Evolutionary conservation across 208 protist species (phyloP).

Genomic region (Leishmania amazonensis): DNA sequence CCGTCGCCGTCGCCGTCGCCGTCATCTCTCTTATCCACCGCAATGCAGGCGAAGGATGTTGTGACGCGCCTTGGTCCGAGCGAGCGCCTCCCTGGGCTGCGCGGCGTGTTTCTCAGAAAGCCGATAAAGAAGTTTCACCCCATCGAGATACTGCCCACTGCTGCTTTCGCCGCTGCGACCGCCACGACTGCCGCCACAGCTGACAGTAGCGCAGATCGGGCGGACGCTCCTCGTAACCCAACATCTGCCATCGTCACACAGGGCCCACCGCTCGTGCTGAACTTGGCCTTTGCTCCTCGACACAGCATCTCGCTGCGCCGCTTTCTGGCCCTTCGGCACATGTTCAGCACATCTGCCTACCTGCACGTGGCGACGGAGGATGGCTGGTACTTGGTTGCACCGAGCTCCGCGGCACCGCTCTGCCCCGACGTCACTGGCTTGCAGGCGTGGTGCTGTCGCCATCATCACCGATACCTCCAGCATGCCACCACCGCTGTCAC

Average conservation of each 20-base stretch:
- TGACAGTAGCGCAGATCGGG: neutral
- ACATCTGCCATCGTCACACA: neutral
- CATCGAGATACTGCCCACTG: slow-evolving; percentile 52
- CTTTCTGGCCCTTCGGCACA: slow-evolving; percentile 75
- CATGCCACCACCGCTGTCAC: no score
- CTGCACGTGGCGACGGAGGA: slow-evolving; percentile 57
- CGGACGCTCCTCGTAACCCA: neutral
- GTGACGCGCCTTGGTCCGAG: slow-evolving; percentile 64
- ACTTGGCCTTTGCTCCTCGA: slow-evolving; percentile 46
- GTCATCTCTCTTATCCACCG: neutral
- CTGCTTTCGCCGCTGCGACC: slow-evolving; percentile 3
- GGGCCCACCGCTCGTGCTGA: slow-evolving; percentile 59
- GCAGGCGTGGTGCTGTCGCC: slow-evolving; percentile 43
- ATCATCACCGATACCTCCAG: slow-evolving; percentile 51
- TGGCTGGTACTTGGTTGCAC: slow-evolving; percentile 75
- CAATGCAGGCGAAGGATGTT: slow-evolving; percentile 12
- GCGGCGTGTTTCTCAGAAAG: slow-evolving; percentile 62
- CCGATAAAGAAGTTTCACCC: slow-evolving; percentile 76
- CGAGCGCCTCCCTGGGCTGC: slow-evolving; percentile 41
- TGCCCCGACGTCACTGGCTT: slow-evolving; percentile 42
- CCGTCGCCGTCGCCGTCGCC: neutral
- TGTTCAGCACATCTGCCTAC: slow-evolving; percentile 50
- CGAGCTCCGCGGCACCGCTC: slow-evolving; percentile 44
- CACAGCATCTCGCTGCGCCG: slow-evolving; percentile 65
- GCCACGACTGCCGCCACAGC: neutral